Base-by-base conservation (phyloP, 495 filamentous ascomycete genomes). In the Penicillium paxilli region DNA sequence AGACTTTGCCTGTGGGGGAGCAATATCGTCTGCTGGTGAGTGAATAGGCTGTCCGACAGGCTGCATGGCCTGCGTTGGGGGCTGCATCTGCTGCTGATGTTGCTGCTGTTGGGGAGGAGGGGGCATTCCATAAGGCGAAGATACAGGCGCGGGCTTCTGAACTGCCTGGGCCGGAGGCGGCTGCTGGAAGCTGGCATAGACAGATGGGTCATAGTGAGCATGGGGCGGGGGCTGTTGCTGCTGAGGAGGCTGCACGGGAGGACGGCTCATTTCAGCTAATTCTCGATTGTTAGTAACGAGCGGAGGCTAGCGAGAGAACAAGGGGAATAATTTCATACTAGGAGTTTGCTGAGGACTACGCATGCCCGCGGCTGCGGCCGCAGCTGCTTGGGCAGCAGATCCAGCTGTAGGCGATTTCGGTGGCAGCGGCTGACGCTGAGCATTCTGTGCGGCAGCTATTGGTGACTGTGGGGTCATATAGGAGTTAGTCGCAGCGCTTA, bases 141-240 rank as follows among this genome's bases (percentile, higher is more conserved):
- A 49, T 11, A 62, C 26, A 42, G 46, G 51, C 24, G 53, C 62
- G 14, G 51, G 55, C 51, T 67, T 59, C 40, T 62, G 62, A 50
- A 69, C 57, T 12, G 64, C 60, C 49, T 69, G 69, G 25, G 63
- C 64, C 21, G 57, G 66, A 44, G 68, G 72, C 28, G 72, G 72
- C 44, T 75, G 75, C 50, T 75, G 72, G 35, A 89, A 83, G 47
- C 83, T 76, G 50, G 82, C 86, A 67, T 92, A 92, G 46, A 82
- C 84, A 25, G 82, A 77, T 32, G 88, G 89, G 66, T 92, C 85
- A 65, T 93, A 91, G 56, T 80, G 82, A 19, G 82, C 78, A 58
- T 88, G 54, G 32, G 50, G 32, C 19, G 49, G 44, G 45, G 55
- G 53, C 23, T 46, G 47, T 25, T 42, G 40, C 6, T 42, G 54